Evolutionary conservation across 768 basidiomycete genomes (phyloP).

Genomic region (Strobilomyces dryophilus): DNA sequence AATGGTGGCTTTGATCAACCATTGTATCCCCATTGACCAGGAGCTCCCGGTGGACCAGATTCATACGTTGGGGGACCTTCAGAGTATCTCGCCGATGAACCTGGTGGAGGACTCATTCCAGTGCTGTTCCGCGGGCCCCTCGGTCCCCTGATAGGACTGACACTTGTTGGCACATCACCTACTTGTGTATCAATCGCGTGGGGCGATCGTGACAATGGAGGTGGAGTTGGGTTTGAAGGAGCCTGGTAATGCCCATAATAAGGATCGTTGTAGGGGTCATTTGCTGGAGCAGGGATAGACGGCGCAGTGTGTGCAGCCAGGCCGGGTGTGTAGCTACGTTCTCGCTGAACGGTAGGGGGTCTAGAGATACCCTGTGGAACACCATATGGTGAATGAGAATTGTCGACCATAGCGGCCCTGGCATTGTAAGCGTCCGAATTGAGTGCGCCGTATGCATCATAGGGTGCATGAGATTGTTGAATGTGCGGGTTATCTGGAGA

Average conservation of each 20-base stretch:
- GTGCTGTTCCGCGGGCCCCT: constrained; percentile 31
- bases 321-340: constrained; percentile 54
- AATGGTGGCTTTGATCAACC: constrained; percentile 9
- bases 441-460: constrained; percentile 47
- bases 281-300: constrained; percentile 38
- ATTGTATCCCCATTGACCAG: constrained; percentile 53
- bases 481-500: constrained; percentile 49
- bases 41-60: constrained; percentile 41
- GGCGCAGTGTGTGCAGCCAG: constrained; percentile 54
- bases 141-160: constrained; percentile 44
- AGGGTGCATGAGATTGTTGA: constrained; percentile 48
- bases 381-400: constrained; percentile 14
- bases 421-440: constrained; percentile 40
- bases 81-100: constrained; percentile 26
- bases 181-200: constrained; percentile 38
- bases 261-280: constrained; percentile 25
- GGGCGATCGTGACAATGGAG: constrained; percentile 35
- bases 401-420: constrained; percentile 15
- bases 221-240: constrained; percentile 18
- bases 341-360: constrained; percentile 27
- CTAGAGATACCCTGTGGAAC: constrained; percentile 11
- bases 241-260: constrained; percentile 26
- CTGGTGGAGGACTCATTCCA: constrained; percentile 21
- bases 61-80: constrained; percentile 72
- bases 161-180: constrained; percentile 20